Percentiles rank a stretch among this genome's conserved stretches.
Conservation (phyloP, 352 stramenopile genomes). For the Blastocystis sp. region DNA sequence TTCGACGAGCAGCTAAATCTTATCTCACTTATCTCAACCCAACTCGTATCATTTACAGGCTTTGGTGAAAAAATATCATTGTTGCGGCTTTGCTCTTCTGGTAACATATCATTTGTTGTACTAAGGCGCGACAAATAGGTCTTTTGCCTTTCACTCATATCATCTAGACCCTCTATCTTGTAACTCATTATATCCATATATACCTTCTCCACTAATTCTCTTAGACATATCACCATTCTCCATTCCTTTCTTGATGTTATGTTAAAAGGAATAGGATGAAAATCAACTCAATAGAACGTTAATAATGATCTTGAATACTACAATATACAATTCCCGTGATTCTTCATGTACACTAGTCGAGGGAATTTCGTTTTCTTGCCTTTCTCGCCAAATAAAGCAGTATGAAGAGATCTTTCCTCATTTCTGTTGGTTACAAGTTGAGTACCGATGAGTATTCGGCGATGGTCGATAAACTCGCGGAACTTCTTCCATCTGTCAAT, state of each 20-base stretch:
- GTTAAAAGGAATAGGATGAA: background rate
- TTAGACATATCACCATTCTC: background rate
- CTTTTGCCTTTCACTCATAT: background rate
- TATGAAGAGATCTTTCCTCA: constrained; percentile 22
- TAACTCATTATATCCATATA: background rate
- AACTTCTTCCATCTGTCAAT: background rate
- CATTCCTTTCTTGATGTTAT: background rate
- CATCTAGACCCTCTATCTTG: background rate
- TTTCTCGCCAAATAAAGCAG: no score
- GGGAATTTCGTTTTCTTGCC: no score
- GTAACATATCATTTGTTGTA: background rate
- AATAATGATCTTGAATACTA: no score
- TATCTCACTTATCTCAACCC: background rate
- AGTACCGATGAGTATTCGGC: background rate
- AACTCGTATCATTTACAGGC: background rate
- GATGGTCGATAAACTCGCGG: constrained; percentile 6
- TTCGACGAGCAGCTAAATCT: background rate
- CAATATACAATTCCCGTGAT: no score
- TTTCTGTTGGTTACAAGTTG: constrained; percentile 9
- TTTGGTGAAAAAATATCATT: constrained; percentile 49
- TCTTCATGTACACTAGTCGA: no score
- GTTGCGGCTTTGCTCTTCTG: background rate
- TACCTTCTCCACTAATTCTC: background rate
- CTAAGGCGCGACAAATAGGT: background rate
- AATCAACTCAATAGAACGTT: no score